Evolutionary conservation across 139 green algal genomes (phyloP), one percentile per base, ranked within the genome.

Genomic region (Pleodorina starrii): DNA sequence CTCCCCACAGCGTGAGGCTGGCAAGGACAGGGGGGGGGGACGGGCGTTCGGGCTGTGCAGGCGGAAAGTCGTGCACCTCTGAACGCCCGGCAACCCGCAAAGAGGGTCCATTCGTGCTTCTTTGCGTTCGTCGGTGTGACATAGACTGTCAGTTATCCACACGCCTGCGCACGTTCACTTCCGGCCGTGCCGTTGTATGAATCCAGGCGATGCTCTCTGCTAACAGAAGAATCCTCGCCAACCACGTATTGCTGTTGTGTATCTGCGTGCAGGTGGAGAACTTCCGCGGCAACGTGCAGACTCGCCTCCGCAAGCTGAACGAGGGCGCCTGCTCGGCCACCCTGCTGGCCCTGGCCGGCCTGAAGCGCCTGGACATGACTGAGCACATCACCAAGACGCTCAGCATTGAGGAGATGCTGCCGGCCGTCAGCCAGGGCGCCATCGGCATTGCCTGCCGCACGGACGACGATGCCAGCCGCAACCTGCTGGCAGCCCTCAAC

Each of bases 221-320:
- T n/a, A n/a, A n/a, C n/a, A n/a, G n/a, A n/a, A n/a, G n/a, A n/a
- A n/a, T n/a, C n/a, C n/a, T n/a, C n/a, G n/a, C n/a, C n/a, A n/a
- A n/a, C 5, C 10, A 36, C 2, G 35, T 3, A 42, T 66, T 66
- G 54, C 54, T 12, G 29, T 25, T 25, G 6, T 66, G 54, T 66
- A 66, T 25, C 3, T 66, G n/a, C n/a, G 5, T 11, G 44, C 75
- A 99, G 94, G 95, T 99, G 7, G 96, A 98, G 23, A 99, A 99
- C 94, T 99, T 99, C 97, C 95, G 98, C 63, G 97, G 98, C 81
- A 99, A 99, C 88, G 97, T 99, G 92, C 98, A 99, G 94, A 98
- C 95, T 11, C 95, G 98, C 27, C 90, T 99, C 57, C 95, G 97
- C 68, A 99, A 99, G 94, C 94, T 99, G 68, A 90, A 97, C 71